Evolutionary conservation across 2,329 filamentous ascomycete species (phyloP), one percentile per base, ranked within the genome.

Genomic region (Coniochaeta prunicola): DNA sequence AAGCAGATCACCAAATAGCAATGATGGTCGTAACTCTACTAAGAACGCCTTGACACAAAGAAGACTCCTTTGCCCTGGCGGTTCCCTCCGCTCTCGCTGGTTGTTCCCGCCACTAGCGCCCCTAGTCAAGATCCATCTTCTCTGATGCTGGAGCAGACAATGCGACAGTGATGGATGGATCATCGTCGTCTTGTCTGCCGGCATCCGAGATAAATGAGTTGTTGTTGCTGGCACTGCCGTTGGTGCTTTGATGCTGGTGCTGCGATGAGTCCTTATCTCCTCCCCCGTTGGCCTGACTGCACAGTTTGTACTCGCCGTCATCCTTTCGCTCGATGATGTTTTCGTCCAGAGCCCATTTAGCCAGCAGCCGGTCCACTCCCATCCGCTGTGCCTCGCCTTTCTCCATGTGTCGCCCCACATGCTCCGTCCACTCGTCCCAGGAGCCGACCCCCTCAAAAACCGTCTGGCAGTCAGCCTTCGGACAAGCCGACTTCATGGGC

Each of bases 351-450:
- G 85, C 84, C 84, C 85, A 88, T 59, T 81, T 75, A 0, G 82
- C 80, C 48, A 88, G 70, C 40, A 85, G 70, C 1, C 72, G 70
- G 63, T 88, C 85, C 5, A 87, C 82, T 0, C 80, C 82, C 19
- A 88, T 74, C 26, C 76, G 71, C 26, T 76, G 74, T 3, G 81
- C 84, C 61, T 88, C 84, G 7, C 83, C 83, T 63, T 87, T 87
- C 72, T 97, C 92, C 78, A 96, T 88, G 70, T 97, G 93, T 53
- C 88, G 81, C 1, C 92, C 92, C 0, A 97, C 88, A 70, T 97
- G 93, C 70, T 97, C 93, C 60, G 94, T 94, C 75, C 92, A 90
- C 64, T 91, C 86, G 59, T 96, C 91, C 93, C 93, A 97, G 9
- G 88, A 89, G 2, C 81, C 82, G 1, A 80, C 75, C 0, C 91